phyloP scores from a whole-genome alignment of 148 eudicot genomes.

The Rhododendron vialii region DNA sequence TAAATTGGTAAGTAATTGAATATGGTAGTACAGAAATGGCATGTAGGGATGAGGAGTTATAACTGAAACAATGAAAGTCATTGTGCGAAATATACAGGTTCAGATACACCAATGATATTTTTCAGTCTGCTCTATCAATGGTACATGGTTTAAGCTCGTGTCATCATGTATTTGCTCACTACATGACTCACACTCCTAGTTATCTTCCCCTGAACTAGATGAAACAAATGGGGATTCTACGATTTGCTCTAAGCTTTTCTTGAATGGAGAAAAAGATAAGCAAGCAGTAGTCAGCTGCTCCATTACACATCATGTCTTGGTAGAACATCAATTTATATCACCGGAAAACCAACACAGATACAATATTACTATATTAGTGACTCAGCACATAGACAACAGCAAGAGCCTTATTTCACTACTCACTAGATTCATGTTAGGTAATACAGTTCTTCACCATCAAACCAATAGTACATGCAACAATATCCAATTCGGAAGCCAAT shows the following conservation, averaged over 20 bases:
- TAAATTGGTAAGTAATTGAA: neutral
- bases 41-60: neutral
- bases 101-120: neutral
- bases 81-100: neutral
- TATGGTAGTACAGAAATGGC: neutral
- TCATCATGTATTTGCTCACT: neutral
- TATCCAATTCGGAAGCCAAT: neutral
- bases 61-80: neutral
- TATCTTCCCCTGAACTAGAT: neutral
- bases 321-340: neutral
- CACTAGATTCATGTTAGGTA: neutral
- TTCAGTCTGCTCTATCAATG: neutral
- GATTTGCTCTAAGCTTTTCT: neutral
- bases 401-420: neutral
- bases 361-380: neutral
- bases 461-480: neutral
- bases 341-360: neutral
- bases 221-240: neutral
- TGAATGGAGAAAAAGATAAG: neutral
- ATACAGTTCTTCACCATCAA: neutral
- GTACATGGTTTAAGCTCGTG: neutral
- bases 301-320: neutral
- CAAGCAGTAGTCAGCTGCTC: neutral
- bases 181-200: neutral
- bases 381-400: neutral